These are phyloP conservation scores for Cutaneotrichosporon dermatis DNA, from an alignment of 1,284 basidiomycete genomes.

Conservation along the genomic window DNA sequence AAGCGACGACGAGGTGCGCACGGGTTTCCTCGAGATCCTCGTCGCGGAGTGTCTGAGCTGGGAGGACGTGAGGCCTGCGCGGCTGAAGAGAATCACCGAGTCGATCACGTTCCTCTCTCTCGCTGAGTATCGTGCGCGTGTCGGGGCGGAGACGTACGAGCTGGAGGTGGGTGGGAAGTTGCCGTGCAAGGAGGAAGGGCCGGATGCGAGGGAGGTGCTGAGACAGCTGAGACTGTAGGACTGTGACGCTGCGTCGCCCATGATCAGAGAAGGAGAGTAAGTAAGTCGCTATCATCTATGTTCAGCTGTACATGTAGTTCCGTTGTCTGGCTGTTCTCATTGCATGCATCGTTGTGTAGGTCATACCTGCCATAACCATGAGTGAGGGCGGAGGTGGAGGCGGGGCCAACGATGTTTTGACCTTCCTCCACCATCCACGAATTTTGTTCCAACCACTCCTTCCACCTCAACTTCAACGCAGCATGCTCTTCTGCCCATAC, in stretches of 20 bases:
- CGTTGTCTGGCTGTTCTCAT: too few species aligned
- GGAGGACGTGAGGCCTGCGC: background rate
- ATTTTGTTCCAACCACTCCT: too few species aligned
- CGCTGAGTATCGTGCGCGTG: background rate
- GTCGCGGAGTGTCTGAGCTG: background rate
- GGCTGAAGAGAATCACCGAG: background rate
- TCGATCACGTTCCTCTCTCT: slow-evolving; percentile 2
- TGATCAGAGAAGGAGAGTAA: too few species aligned
- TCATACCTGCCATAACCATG: too few species aligned
- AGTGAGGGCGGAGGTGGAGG: too few species aligned
- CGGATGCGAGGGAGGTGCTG: background rate
- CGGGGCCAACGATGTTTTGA: too few species aligned
- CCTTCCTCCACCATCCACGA: too few species aligned
- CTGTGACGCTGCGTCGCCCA: too few species aligned
- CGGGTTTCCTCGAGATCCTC: background rate
- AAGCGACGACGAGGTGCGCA: background rate
- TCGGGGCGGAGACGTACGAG: background rate
- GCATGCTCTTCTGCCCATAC: slow-evolving; percentile 90
- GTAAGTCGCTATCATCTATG: too few species aligned
- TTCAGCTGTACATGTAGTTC: too few species aligned
- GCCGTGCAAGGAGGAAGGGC: background rate
- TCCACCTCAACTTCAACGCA: background rate
- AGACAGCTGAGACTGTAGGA: background rate
- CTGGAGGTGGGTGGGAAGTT: background rate
- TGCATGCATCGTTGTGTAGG: too few species aligned